Conservation (phyloP, 1,284 basidiomycete genomes). For the Cutaneotrichosporon cavernicola region DNA sequence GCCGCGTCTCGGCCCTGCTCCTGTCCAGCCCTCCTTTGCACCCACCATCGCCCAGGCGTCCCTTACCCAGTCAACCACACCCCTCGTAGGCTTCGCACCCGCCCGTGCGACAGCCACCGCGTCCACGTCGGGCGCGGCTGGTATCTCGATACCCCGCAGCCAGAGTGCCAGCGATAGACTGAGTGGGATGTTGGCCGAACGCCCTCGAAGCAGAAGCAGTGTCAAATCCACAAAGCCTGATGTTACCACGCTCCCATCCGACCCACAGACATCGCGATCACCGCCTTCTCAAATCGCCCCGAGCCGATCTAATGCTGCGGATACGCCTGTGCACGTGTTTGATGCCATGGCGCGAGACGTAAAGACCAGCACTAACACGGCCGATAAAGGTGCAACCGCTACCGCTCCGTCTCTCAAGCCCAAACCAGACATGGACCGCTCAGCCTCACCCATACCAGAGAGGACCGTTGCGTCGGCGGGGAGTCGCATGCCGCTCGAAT, state of each 20-base stretch:
- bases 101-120: neutral
- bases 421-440: neutral
- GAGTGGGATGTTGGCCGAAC: neutral
- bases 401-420: too few species aligned
- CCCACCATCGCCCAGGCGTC: too few species aligned
- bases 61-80: neutral
- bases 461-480: too few species aligned
- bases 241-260: neutral
- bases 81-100: neutral
- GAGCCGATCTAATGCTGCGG: too few species aligned
- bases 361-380: too few species aligned
- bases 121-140: neutral
- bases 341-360: too few species aligned
- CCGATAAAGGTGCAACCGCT: too few species aligned
- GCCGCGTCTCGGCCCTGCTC: neutral
- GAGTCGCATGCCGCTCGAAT: too few species aligned
- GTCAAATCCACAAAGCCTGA: neutral
- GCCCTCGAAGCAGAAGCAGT: neutral
- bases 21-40: too few species aligned
- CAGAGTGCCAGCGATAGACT: slow-evolving; percentile 4
- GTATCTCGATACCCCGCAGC: neutral
- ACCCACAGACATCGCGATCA: too few species aligned
- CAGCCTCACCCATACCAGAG: neutral
- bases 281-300: neutral
- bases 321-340: too few species aligned